These are phyloP conservation scores for Trametes sanguinea DNA, from an alignment of 768 basidiomycete species.

Conservation along the genomic window DNA sequence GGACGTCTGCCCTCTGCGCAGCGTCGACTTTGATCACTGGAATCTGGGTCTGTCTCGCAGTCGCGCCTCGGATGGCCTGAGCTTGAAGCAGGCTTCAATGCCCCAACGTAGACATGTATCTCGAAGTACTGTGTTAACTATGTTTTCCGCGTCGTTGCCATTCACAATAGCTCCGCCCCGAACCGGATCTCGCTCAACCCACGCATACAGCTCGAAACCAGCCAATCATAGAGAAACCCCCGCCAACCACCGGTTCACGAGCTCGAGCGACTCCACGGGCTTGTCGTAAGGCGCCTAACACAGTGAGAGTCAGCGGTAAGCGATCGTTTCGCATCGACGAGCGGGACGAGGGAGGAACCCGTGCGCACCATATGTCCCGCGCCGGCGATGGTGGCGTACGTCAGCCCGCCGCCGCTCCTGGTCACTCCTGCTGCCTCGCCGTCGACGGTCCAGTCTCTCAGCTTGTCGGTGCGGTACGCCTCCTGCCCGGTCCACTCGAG, in stretches of 20 bases:
- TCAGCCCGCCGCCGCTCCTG: conserved; percentile 55
- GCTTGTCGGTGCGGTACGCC: conserved; percentile 44
- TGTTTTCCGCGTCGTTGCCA: no score
- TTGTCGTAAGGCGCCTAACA: conserved; percentile 65
- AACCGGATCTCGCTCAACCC: no score
- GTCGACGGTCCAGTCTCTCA: conserved; percentile 58
- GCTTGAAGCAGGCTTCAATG: no score
- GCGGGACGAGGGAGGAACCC: not conserved
- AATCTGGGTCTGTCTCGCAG: no score
- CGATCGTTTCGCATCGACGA: not conserved
- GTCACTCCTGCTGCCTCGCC: conserved; percentile 55
- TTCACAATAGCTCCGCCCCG: no score
- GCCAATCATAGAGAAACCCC: conserved; percentile 19
- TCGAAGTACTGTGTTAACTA: no score
- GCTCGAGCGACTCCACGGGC: conserved; percentile 51
- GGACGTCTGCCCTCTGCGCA: not conserved
- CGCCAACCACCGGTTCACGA: conserved; percentile 53
- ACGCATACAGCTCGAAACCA: not conserved
- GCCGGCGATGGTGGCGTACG: conserved; percentile 59
- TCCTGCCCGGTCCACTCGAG: conserved; percentile 62
- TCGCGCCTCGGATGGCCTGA: no score
- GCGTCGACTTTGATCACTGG: not conserved
- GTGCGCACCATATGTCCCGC: conserved; percentile 73
- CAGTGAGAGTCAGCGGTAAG: no score
- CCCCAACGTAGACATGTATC: no score